These are phyloP conservation scores for Colletotrichum sublineola DNA, from an alignment of 2,329 filamentous ascomycete species.

Conservation along the genomic window DNA sequence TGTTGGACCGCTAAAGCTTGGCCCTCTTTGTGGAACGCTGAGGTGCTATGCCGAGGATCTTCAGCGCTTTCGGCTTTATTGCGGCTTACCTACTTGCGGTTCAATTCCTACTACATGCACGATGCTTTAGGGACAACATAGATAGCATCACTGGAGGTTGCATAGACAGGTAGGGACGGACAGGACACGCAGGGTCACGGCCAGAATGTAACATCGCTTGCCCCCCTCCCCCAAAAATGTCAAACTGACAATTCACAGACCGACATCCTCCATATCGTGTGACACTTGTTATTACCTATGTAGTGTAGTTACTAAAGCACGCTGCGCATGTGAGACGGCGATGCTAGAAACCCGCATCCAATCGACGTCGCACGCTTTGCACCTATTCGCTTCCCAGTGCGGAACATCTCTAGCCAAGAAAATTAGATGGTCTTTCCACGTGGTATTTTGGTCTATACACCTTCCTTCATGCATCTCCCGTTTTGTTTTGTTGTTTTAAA, in stretches of 20 bases:
- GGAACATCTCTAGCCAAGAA: not conserved
- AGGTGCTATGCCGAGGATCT: not conserved
- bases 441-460: conserved; percentile 34
- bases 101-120: not conserved
- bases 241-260: conserved; percentile 2
- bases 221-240: not conserved
- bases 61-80: not conserved
- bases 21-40: not conserved
- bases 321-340: conserved; percentile 2
- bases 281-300: not conserved
- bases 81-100: not conserved
- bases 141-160: too few relatives aligned
- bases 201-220: conserved; percentile 10
- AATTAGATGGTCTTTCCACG: conserved; percentile 5
- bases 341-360: not conserved
- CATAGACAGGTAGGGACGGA: not conserved
- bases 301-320: not conserved
- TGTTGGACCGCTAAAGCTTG: not conserved
- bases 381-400: not conserved
- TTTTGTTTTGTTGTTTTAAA: not conserved
- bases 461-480: not conserved
- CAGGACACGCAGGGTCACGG: not conserved
- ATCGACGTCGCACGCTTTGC: not conserved
- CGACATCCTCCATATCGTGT: conserved; percentile 1
- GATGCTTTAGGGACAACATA: too few relatives aligned